Evolutionary conservation across 2,329 filamentous ascomycete species (phyloP), one percentile per base, ranked within the genome.

Genomic region (Sporothrix brasiliensis): DNA sequence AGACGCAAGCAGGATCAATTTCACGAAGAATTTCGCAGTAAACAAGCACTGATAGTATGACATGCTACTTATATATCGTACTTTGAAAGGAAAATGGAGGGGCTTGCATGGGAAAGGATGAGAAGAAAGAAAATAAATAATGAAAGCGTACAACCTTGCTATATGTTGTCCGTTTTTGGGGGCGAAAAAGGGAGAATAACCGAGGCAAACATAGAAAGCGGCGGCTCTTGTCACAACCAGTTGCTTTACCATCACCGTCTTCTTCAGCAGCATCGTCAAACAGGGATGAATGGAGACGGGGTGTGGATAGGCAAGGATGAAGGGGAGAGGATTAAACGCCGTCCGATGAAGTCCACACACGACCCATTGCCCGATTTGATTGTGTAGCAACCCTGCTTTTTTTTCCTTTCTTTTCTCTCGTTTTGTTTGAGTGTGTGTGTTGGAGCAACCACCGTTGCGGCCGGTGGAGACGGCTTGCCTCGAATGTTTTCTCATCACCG

Each of bases 341-440:
- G 44, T 34, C 60, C 24, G 5, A 56, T 16, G 47, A 61, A 67
- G 67, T 49, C 63, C 63, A 60, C 61, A 60, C 69, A 67, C 52
- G 61, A 70, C 69, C 61, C 52, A 67, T 70, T 67, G 11, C 68
- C 68, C 47, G 24, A 39, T 67, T 52, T 44, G 54, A 63, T 39
- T 30, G 16, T 60, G 54, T 30, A 34, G 30, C 54, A 30, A 60
- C 54, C 54, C 30, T 60, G 30, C 21, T 44, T 61, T 16, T 24
- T 24, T 44, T 19, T 47, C 27, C 3, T 41, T 30, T 21, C 27
- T 30, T 30, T 30, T 30, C 3, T 5, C 3, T 5, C 3, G 27
- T 30, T 5, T 30, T 30, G 27, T 30, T 3, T 3, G 27, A 30
- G 27, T 30, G 27, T 30, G 27, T 30, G 27, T 5, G 41, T 14